Evolutionary conservation across 2,329 filamentous ascomycete genomes (phyloP).

Genomic region (Colletotrichum lentis): DNA sequence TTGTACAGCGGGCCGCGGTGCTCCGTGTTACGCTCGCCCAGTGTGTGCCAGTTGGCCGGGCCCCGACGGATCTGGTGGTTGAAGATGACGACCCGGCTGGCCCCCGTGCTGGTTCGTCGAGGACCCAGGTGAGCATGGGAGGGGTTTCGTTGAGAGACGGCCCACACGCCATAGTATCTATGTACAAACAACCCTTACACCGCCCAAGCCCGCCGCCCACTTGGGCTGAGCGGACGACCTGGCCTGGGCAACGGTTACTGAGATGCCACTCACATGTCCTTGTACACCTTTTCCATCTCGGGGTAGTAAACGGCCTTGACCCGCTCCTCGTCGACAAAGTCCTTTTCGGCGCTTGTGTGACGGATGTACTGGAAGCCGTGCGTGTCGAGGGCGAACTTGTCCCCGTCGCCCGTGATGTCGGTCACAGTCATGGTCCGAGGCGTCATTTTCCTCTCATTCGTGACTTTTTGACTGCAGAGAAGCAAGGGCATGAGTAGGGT

Average conservation of each 20-base stretch:
- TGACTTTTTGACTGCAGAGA: constrained; percentile 52
- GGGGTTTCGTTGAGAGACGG: constrained; percentile 11
- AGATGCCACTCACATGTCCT: constrained; percentile 37
- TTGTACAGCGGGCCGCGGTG: constrained; percentile 62
- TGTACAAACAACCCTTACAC: constrained; percentile 25
- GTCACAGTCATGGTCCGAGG: constrained; percentile 60
- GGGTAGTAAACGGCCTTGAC: constrained; percentile 52
- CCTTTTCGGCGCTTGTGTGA: constrained; percentile 62
- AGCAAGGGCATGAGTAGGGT: constrained; percentile 19
- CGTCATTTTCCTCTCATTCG: constrained; percentile 75
- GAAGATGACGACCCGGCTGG: constrained; percentile 43
- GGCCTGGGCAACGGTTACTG: neutral
- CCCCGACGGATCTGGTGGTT: constrained; percentile 45
- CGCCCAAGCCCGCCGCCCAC: constrained; percentile 16
- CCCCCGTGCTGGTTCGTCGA: constrained; percentile 42
- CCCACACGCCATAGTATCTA: constrained; percentile 11
- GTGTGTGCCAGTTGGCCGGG: constrained; percentile 64
- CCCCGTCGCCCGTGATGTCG: constrained; percentile 70
- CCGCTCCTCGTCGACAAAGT: constrained; percentile 61
- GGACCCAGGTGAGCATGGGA: constrained; percentile 32
- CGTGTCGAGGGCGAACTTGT: constrained; percentile 67
- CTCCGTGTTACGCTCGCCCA: constrained; percentile 66
- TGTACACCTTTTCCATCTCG: constrained; percentile 37
- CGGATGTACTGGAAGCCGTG: constrained; percentile 64
- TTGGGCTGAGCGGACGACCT: neutral